These are phyloP conservation scores for Colletotrichum euphorbiae DNA, from an alignment of 2,329 filamentous ascomycete species.

Conservation along the genomic window DNA sequence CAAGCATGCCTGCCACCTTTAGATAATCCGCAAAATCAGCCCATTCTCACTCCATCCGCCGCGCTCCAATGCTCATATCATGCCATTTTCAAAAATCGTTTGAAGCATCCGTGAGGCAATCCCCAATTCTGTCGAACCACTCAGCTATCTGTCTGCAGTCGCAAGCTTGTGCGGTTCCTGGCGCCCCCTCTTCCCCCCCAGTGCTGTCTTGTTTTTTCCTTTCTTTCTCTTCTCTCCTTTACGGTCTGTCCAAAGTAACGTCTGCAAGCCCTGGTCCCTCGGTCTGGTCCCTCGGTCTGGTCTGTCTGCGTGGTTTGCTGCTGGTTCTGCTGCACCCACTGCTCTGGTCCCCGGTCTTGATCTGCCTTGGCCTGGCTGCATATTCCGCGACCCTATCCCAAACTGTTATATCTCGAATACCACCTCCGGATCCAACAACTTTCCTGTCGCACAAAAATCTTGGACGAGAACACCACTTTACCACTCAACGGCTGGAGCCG, in stretches of 20 bases:
- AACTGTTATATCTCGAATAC: conserved; percentile 37
- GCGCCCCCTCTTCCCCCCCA: conserved; percentile 8
- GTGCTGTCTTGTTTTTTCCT: conserved; percentile 16
- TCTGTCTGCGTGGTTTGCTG: conserved; percentile 12
- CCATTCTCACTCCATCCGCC: conserved; percentile 40
- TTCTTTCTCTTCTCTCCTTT: conserved; percentile 28
- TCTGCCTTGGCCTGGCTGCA: conserved; percentile 38
- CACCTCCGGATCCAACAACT: conserved; percentile 25
- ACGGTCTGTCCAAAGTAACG: conserved; percentile 25
- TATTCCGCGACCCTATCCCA: conserved; percentile 30
- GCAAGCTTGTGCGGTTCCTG: conserved; percentile 33
- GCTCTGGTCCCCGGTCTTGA: conserved; percentile 31
- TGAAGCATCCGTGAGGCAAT: conserved; percentile 37
- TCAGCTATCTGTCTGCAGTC: conserved; percentile 30
- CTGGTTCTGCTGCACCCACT: conserved; percentile 28
- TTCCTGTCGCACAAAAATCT: conserved; percentile 27
- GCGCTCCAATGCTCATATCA: conserved; percentile 37
- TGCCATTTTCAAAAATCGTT: conserved; percentile 39
- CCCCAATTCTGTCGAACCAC: conserved; percentile 39
- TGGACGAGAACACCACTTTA: conserved; percentile 28
- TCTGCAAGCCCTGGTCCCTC: conserved; percentile 19
- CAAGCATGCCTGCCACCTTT: conserved; percentile 27
- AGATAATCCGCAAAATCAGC: conserved; percentile 39
- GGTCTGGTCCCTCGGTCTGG: not conserved
- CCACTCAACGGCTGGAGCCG: conserved; percentile 37